Conservation (phyloP, 768 basidiomycete species). For the Mycena vitilis region DNA sequence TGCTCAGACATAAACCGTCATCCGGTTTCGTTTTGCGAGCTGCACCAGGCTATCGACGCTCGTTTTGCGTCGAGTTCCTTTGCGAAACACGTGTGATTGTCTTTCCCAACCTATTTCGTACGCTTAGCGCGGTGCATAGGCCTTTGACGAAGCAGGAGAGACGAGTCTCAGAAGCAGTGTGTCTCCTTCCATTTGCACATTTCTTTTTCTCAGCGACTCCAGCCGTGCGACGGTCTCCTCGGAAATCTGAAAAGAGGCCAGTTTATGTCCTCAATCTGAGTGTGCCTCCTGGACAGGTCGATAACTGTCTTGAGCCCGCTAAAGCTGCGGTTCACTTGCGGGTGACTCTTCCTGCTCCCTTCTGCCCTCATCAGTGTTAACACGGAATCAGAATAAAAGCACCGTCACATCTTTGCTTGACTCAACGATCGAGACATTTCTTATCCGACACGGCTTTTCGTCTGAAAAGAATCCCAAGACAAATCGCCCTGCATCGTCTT, state of each 20-base stretch:
- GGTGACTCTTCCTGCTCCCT: conserved; percentile 53
- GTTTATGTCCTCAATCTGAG: conserved; percentile 86
- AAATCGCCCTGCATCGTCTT: conserved; percentile 42
- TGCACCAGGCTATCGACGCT: conserved; percentile 76
- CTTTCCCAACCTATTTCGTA: not conserved
- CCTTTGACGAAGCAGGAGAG: conserved; percentile 74
- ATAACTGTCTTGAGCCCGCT: conserved; percentile 84
- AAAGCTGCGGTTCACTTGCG: conserved; percentile 76
- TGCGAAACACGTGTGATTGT: conserved; percentile 68
- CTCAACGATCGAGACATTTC: conserved; percentile 69
- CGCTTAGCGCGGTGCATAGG: conserved; percentile 53
- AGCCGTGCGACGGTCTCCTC: conserved; percentile 79
- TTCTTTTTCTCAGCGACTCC: conserved; percentile 30
- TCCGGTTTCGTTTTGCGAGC: conserved; percentile 70
- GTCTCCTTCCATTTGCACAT: conserved; percentile 24
- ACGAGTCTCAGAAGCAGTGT: conserved; percentile 59
- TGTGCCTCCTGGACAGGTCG: conserved; percentile 73
- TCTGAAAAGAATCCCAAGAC: conserved; percentile 35
- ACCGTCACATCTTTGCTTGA: conserved; percentile 67
- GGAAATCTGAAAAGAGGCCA: conserved; percentile 81
- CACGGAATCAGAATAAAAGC: conserved; percentile 63
- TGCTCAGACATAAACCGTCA: conserved; percentile 82
- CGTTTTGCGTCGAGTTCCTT: conserved; percentile 78
- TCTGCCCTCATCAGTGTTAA: conserved; percentile 30
- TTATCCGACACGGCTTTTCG: conserved; percentile 71